Conservation (phyloP, 371 early-diverging fungal species). For the Mucor saturninus region DNA sequence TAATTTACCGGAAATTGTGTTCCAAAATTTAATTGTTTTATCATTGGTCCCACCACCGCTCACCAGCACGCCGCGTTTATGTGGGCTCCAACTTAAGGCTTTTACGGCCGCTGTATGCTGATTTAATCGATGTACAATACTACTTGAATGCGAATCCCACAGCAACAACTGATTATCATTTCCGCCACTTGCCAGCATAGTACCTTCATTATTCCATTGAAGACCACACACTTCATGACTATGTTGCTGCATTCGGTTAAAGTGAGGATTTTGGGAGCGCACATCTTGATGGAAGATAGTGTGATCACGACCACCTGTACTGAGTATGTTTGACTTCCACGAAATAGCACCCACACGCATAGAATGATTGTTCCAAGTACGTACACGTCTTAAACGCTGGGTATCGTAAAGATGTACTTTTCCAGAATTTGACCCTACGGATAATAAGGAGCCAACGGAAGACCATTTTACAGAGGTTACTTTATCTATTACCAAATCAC, state of each 20-base stretch:
- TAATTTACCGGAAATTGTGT: slow-evolving; percentile 62
- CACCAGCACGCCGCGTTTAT: slow-evolving; percentile 78
- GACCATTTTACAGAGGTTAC: slow-evolving; percentile 76
- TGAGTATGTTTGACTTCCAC: slow-evolving; percentile 81
- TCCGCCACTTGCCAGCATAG: slow-evolving; percentile 90
- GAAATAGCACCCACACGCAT: slow-evolving; percentile 76
- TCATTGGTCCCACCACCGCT: slow-evolving; percentile 97
- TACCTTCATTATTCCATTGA: slow-evolving; percentile 84
- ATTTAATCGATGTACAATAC: slow-evolving; percentile 55
- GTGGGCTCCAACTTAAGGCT: slow-evolving; percentile 96
- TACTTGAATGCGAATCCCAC: slow-evolving; percentile 74
- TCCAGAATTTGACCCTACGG: slow-evolving; percentile 82
- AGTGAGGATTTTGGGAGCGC: slow-evolving; percentile 66
- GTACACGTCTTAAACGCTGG: slow-evolving; percentile 53
- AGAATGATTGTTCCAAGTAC: slow-evolving; percentile 66
- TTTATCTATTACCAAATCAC: slow-evolving; percentile 55
- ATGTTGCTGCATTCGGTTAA: slow-evolving; percentile 60
- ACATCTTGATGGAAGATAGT: slow-evolving; percentile 88
- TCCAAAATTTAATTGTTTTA: slow-evolving; percentile 94
- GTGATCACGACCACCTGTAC: slow-evolving; percentile 88
- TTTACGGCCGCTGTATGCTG: slow-evolving; percentile 86
- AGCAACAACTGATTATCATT: slow-evolving; percentile 93
- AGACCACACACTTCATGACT: slow-evolving; percentile 90
- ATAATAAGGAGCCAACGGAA: slow-evolving; percentile 69
- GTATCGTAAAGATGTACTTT: slow-evolving; percentile 80